Conservation (phyloP, 345 rosid genomes). For the Citrus unshiu region DNA sequence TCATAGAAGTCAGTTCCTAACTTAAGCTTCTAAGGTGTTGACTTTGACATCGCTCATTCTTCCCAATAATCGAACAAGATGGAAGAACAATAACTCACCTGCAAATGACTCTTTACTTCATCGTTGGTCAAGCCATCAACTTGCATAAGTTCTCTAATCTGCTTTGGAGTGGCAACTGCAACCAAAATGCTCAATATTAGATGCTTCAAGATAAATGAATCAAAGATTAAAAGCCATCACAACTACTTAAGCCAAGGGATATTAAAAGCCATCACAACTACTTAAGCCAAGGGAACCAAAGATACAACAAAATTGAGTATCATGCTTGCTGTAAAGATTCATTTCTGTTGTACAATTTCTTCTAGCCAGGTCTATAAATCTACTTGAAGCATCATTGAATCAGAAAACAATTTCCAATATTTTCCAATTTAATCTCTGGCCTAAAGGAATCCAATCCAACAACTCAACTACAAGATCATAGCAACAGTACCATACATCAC, state of each 20-base stretch:
- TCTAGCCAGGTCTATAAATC: neutral
- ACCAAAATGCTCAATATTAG: conserved; percentile 5
- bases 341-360: neutral
- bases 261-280: neutral
- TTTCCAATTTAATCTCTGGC: neutral
- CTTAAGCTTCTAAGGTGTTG: neutral
- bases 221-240: neutral
- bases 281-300: neutral
- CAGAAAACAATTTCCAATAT: neutral
- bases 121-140: conserved; percentile 94
- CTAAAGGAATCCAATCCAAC: neutral
- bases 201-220: neutral
- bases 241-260: neutral
- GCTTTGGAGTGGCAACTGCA: conserved; percentile 96
- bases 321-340: neutral
- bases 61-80: conserved; percentile 2
- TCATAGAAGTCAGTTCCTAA: neutral
- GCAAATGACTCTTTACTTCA: conserved; percentile 99
- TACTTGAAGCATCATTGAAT: neutral
- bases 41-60: conserved; percentile 5
- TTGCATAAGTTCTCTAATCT: conserved; percentile 92
- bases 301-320: neutral
- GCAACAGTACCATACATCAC: neutral
- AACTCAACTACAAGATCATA: neutral
- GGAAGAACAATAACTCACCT: conserved; percentile 39